These are phyloP conservation scores for Penicillium sp. DNA, from an alignment of 2,329 filamentous ascomycete genomes.

Conservation along the genomic window DNA sequence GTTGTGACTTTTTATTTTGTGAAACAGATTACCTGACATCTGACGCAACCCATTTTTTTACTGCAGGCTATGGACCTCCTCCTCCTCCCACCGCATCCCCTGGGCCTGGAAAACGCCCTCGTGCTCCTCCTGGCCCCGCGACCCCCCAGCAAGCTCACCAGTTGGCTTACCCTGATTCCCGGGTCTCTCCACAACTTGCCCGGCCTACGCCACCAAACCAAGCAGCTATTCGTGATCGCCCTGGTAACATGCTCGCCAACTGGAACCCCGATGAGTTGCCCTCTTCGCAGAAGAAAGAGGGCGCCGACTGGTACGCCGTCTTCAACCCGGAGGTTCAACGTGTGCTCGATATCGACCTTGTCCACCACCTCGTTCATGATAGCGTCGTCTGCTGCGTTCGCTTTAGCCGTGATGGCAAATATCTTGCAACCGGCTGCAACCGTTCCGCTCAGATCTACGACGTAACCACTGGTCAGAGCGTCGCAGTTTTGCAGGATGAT, in stretches of 20 bases:
- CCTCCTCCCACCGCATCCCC: constrained; percentile 86
- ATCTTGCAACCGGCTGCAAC: constrained; percentile 96
- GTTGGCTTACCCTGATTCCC: constrained; percentile 81
- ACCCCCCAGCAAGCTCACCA: constrained; percentile 92
- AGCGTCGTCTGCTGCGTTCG: constrained; percentile 98
- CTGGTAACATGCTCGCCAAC: constrained; percentile 78
- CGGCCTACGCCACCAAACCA: constrained; percentile 74
- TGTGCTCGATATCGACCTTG: constrained; percentile 87
- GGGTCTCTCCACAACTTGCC: constrained; percentile 83
- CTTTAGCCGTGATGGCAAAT: constrained; percentile 95
- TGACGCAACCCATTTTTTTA: constrained; percentile 48
- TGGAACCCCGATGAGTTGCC: constrained; percentile 86
- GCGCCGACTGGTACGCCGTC: constrained; percentile 92
- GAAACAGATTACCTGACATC: constrained; percentile 44
- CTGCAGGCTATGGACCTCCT: constrained; percentile 75
- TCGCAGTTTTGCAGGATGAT: constrained; percentile 89
- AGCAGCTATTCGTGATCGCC: constrained; percentile 55
- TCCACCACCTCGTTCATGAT: constrained; percentile 90
- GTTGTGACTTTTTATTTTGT: constrained; percentile 34
- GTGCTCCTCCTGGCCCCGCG: constrained; percentile 69
- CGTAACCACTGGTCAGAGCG: constrained; percentile 81
- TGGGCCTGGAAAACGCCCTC: constrained; percentile 76
- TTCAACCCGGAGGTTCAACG: constrained; percentile 93
- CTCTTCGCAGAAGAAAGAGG: constrained; percentile 84
- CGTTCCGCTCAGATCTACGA: constrained; percentile 99